phyloP scores from a whole-genome alignment of 495 filamentous ascomycete species.

The Aspergillus bridgeri region DNA sequence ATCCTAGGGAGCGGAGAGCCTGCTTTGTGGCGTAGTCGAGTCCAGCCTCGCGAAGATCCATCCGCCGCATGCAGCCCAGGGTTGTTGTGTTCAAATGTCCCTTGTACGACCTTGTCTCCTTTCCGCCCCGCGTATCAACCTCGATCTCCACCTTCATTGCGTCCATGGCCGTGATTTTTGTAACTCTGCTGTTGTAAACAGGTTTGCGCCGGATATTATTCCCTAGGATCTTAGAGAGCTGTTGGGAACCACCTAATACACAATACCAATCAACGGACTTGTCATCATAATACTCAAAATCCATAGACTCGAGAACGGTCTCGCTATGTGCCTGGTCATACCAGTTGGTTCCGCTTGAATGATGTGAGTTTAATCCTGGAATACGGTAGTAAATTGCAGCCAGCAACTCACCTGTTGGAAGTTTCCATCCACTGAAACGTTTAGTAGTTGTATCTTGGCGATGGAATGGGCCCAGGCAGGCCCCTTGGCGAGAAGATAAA shows the following conservation, averaged over 20 bases:
- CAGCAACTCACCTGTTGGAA: background rate
- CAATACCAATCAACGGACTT: conserved; percentile 17
- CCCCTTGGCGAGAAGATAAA: too few relatives aligned
- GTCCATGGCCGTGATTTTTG: too few relatives aligned
- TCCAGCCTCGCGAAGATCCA: conserved; percentile 15
- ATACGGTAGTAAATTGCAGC: too few relatives aligned
- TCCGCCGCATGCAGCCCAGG: conserved; percentile 22
- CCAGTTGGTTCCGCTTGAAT: conserved; percentile 16
- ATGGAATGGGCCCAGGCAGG: too few relatives aligned
- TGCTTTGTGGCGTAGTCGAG: conserved; percentile 15
- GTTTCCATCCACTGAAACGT: conserved; percentile 10
- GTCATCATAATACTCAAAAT: conserved; percentile 22
- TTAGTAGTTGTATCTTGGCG: background rate
- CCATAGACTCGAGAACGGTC: conserved; percentile 29
- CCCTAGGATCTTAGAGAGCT: conserved; percentile 18
- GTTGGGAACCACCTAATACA: conserved; percentile 16
- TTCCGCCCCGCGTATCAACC: too few relatives aligned
- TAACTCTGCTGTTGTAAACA: too few relatives aligned
- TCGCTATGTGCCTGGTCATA: conserved; percentile 37
- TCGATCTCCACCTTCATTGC: too few relatives aligned
- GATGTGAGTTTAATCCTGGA: too few relatives aligned
- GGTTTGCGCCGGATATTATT: too few relatives aligned
- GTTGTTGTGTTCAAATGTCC: too few relatives aligned
- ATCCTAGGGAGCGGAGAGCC: conserved; percentile 21
- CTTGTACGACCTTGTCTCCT: too few relatives aligned